Base-by-base conservation (phyloP, 306 rosid genomes). In the Dalbergia oliveri region DNA sequence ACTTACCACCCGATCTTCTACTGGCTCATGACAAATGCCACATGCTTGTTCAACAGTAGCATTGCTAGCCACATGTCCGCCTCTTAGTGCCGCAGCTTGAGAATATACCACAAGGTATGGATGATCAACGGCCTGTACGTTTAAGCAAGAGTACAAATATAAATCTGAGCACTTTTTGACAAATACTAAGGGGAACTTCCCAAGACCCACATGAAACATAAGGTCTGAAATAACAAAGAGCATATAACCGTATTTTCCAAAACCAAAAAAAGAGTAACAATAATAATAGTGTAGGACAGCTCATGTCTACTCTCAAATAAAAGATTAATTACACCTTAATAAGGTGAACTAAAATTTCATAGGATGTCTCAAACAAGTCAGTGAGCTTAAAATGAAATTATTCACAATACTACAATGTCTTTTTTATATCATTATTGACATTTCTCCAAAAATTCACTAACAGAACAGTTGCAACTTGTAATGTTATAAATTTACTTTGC, bases 41-140 rank as follows among this genome's bases (percentile, higher is more conserved):
- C 99, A 95, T 37, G 37, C 65, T 78, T 75, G 79, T 83, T 87
- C 96, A 67, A 31, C 87, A 71, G 58, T 59, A 80, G 66, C 82
- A 45, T 34, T 69, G 62, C 74, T 39, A 76, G 14, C 85, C 49
- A 66, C 49, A 78, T 34, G 78, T 66, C 51, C 93, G 75, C 78
- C 84, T 84, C 83, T 84, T 79, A 82, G 60, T 61, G 81, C 84
- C 5, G 91, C 86, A 81, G 92, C 77, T 85, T 83, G 89, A 88
- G 99, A 94, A 80, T 87, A 93, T 63, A 89, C 93, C 44, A 91
- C 97, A 59, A 94, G 97, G 75, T 94, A 91, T 33, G 97, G 98
- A 85, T 93, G 98, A 80, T 93, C 94, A 83, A 90, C 98, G 0
- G 98, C 92, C 98, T 90, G 89, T 50, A 75, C n/a, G 50, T 79